Evolutionary conservation across 169 alveolate species (phyloP).

Genomic region (Plasmodium blacklocki): DNA sequence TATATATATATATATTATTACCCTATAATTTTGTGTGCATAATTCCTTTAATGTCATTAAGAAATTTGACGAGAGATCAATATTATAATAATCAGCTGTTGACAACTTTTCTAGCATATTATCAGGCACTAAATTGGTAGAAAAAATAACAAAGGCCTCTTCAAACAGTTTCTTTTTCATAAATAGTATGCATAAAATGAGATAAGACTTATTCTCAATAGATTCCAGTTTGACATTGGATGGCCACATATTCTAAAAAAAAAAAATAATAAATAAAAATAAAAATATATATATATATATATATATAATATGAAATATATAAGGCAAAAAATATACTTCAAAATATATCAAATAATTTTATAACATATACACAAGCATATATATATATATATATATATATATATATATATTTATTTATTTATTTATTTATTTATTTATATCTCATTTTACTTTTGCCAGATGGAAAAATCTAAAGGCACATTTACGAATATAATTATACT

Average conservation of each 20-base stretch:
- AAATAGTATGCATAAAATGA: constrained; percentile 45
- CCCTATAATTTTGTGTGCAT: constrained; percentile 60
- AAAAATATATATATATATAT: constrained; percentile 1
- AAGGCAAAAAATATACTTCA: neutral
- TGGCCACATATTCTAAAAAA: constrained; percentile 76
- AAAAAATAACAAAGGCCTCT: constrained; percentile 73
- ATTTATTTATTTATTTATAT: no score
- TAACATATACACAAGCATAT: no score
- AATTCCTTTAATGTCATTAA: constrained; percentile 65
- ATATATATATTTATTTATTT: no score
- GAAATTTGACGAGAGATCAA: constrained; percentile 63
- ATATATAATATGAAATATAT: neutral
- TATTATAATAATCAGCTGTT: constrained; percentile 59
- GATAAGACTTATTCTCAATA: constrained; percentile 62
- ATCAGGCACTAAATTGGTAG: constrained; percentile 42
- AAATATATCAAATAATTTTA: no score
- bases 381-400: no score
- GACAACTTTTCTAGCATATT: constrained; percentile 72
- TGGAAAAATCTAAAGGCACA: constrained; percentile 77
- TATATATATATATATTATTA: constrained; percentile 4
- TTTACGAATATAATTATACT: constrained; percentile 64
- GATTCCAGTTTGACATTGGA: constrained; percentile 68
- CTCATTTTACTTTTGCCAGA: constrained; percentile 46
- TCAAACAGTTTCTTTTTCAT: constrained; percentile 76
- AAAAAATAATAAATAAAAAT: neutral